phyloP scores from a whole-genome alignment of 208 protist genomes.

The Leishmania gerbilli region DNA sequence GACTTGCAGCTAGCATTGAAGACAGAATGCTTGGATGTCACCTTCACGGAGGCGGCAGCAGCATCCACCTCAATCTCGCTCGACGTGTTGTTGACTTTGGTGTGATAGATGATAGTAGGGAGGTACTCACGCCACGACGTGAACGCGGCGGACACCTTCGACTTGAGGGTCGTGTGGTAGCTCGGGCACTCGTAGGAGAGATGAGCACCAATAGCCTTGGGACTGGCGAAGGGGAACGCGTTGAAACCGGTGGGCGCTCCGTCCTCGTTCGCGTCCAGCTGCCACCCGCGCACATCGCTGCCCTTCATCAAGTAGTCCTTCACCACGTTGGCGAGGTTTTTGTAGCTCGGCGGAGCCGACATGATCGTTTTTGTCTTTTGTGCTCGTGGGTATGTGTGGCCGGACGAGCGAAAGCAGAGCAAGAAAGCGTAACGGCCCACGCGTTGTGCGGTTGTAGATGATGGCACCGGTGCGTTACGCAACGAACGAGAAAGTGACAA shows the following conservation, averaged over 20 bases:
- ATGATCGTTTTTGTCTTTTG: neutral
- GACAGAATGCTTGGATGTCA: constrained; percentile 37
- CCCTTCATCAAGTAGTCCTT: constrained; percentile 54
- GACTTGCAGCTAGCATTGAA: constrained; percentile 37
- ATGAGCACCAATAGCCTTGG: constrained; percentile 39
- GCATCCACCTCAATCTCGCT: constrained; percentile 26
- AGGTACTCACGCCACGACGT: constrained; percentile 43
- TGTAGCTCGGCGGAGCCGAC: constrained; percentile 37
- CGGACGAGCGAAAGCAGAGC: neutral
- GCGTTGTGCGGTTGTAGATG: neutral
- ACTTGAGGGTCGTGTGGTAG: constrained; percentile 19
- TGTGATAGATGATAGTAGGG: constrained; percentile 35
- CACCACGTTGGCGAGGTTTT: constrained; percentile 46
- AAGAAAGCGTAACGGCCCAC: neutral
- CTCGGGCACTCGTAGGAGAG: constrained; percentile 32
- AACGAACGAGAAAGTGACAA: neutral
- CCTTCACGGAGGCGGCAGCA: constrained; percentile 21
- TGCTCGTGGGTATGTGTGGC: neutral
- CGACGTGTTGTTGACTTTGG: constrained; percentile 16
- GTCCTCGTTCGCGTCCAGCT: constrained; percentile 45
- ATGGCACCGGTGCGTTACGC: neutral
- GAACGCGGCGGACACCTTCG: constrained; percentile 21
- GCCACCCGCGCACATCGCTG: constrained; percentile 37
- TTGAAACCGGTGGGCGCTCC: constrained; percentile 17
- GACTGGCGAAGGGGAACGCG: constrained; percentile 54